Percentiles rank a stretch among this genome's conserved stretches.
phyloP scores from a whole-genome alignment of 2,329 filamentous ascomycete genomes.

The Pseudogymnoascus sp. region DNA sequence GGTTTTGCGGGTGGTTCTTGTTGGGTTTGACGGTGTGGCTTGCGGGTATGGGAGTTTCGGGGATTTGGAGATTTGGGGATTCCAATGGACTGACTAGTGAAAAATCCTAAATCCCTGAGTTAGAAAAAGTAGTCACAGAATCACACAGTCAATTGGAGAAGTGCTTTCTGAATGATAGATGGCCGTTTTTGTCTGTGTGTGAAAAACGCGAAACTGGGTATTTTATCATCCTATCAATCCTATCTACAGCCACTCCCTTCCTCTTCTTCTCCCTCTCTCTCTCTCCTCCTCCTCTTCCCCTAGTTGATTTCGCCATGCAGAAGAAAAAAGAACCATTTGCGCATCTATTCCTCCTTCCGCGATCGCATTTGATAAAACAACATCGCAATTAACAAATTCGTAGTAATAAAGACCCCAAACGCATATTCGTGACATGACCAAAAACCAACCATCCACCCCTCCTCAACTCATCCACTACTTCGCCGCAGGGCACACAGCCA shows the following conservation, averaged over 20 bases:
- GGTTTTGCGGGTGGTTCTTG: neutral
- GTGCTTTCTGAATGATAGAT: neutral
- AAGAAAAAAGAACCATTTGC: too few relatives aligned
- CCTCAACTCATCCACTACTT: neutral
- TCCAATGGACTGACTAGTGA: neutral
- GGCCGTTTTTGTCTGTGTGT: neutral
- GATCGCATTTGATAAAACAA: too few relatives aligned
- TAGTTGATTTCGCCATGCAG: too few relatives aligned
- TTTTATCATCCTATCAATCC: constrained; percentile 2
- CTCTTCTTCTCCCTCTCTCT: neutral
- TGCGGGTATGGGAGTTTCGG: neutral
- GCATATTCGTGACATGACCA: neutral
- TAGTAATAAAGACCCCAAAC: neutral
- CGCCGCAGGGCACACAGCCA: too few relatives aligned
- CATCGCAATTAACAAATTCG: neutral
- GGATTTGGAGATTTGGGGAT: neutral
- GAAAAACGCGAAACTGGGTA: neutral
- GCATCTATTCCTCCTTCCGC: too few relatives aligned
- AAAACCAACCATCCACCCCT: neutral
- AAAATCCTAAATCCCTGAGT: neutral
- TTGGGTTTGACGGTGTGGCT: neutral
- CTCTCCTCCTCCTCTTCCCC: neutral
- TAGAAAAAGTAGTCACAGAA: neutral
- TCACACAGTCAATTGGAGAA: neutral
- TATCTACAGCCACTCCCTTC: neutral